Conservation (phyloP, 257 asterid species). For the Forsythia viridissima region DNA sequence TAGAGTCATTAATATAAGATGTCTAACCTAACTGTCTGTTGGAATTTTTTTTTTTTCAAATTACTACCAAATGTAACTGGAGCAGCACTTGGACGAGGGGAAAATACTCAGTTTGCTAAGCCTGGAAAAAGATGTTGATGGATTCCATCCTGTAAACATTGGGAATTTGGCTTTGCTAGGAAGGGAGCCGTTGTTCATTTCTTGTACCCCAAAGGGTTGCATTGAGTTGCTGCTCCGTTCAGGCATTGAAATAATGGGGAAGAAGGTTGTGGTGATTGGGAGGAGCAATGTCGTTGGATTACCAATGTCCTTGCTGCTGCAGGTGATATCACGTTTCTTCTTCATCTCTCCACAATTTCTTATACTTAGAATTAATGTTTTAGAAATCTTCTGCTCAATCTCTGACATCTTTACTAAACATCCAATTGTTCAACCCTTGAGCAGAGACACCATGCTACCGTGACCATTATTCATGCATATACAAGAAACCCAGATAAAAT, state of each 20-base stretch:
- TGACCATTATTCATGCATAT: constrained; percentile 64
- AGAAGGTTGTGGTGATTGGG: constrained; percentile 73
- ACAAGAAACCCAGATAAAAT: constrained; percentile 65
- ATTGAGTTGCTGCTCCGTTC: constrained; percentile 67
- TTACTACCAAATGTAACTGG: constrained; percentile 28
- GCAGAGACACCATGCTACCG: constrained; percentile 93
- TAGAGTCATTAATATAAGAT: not conserved
- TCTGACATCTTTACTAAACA: not conserved
- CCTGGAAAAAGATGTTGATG: constrained; percentile 70
- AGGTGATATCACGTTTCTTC: constrained; percentile 44
- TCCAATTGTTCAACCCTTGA: constrained; percentile 23
- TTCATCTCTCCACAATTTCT: constrained; percentile 6
- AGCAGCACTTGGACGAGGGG: constrained; percentile 63
- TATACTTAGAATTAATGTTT: not conserved
- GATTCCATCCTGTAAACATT: constrained; percentile 70
- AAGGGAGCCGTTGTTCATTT: constrained; percentile 67
- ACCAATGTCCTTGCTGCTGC: constrained; percentile 73
- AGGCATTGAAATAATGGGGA: constrained; percentile 57
- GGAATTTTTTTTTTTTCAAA: not conserved
- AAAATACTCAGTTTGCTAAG: constrained; percentile 49
- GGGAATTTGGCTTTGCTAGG: constrained; percentile 70
- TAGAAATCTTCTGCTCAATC: constrained; percentile 15
- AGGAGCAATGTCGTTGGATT: constrained; percentile 93
- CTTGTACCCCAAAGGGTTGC: constrained; percentile 77
- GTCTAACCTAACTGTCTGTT: not conserved